These are phyloP conservation scores for Ascochyta fabae DNA, from an alignment of 2,329 filamentous ascomycete genomes.

Conservation along the genomic window DNA sequence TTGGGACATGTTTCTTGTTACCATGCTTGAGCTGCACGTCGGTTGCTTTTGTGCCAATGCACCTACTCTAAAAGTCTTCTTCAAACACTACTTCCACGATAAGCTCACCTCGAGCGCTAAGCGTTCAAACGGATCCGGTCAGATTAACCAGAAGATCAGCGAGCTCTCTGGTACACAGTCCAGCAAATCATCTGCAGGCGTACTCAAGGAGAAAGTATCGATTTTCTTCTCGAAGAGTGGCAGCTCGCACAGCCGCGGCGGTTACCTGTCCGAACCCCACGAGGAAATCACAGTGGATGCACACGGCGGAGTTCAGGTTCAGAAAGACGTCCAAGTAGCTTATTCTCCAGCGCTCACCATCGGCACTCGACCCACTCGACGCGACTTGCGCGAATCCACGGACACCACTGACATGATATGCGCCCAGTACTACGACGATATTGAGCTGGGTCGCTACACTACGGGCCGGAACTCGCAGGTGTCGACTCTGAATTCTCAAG, in stretches of 20 bases:
- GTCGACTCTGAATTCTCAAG: constrained; percentile 15
- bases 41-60: constrained; percentile 42
- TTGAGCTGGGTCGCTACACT: constrained; percentile 32
- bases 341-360: constrained; percentile 11
- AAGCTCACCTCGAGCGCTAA: constrained; percentile 23
- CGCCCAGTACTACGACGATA: constrained; percentile 30
- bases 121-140: not conserved
- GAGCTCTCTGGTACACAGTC: constrained; percentile 5
- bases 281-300: constrained; percentile 26
- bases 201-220: constrained; percentile 19
- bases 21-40: constrained; percentile 38
- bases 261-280: constrained; percentile 36
- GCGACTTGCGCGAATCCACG: constrained; percentile 7
- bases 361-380: not conserved
- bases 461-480: constrained; percentile 18
- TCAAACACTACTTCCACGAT: constrained; percentile 39
- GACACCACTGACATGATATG: constrained; percentile 25
- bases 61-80: constrained; percentile 43
- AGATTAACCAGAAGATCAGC: not conserved
- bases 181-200: constrained; percentile 9
- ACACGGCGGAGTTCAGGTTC: constrained; percentile 30
- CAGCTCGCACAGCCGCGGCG: constrained; percentile 17
- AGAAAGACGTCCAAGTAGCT: constrained; percentile 23
- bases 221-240: constrained; percentile 14
- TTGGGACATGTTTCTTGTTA: constrained; percentile 28